Evolutionary conservation across 768 basidiomycete species (phyloP), one percentile per base, ranked within the genome.

Genomic region (Lactarius akahatsu): DNA sequence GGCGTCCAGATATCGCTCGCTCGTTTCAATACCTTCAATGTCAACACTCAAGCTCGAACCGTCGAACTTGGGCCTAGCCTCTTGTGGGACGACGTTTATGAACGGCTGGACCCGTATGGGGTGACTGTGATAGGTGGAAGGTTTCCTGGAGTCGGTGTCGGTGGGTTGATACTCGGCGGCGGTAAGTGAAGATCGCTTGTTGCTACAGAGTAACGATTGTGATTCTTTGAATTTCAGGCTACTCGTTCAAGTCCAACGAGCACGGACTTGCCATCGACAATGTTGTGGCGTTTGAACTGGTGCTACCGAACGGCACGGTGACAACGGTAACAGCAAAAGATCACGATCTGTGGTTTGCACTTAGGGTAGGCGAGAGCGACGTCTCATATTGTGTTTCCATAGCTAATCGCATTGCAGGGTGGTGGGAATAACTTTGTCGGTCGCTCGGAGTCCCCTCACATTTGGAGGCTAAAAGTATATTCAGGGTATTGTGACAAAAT

Each of bases 1-100:
- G 86, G 86, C 30, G 81, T 89, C 34, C 16, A 85, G 18, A 87
- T 89, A 6, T 75, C 83, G 7, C 82, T 88, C 83, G 73, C 67
- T 45, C 75, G 78, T 2, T 85, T 87, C 71, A 76, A 78, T 5
- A 67, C 80, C 1, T 55, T 66, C 57, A 47, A 40, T 3, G 64
- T 69, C 58, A 40, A 68, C 63, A 47, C 32, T 20, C 32, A 10
- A 28, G 56, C 41, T 20, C 11, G 34, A 2, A 70, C 69, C 9
- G 66, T 58, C 15, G 64, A 68, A 10, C n/a, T 72, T 26, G 66
- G 69, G n/a, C 54, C 72, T 5, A 69, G 72, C 6, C 62, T 63
- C 9, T 59, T 65, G 16, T 73, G 72, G 72, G 71, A 70, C 55
- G 64, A 70, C 15, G 71, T 73, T n/a, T 73, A 73, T 50, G 59